These are phyloP conservation scores for Podila minutissima DNA, from an alignment of 192 early-diverging fungal species.

Conservation along the genomic window DNA sequence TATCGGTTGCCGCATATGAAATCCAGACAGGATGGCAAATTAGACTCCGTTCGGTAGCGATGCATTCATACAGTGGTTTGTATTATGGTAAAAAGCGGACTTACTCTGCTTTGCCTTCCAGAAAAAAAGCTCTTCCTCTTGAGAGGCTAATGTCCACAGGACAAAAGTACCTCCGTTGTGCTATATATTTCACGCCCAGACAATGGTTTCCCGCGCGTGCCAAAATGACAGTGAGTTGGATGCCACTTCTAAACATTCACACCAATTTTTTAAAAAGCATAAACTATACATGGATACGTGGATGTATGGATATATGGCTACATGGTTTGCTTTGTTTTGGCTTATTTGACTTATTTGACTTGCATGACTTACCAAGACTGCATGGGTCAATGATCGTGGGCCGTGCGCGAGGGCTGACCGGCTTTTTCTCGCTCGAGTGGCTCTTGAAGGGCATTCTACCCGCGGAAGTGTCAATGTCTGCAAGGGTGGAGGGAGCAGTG, in stretches of 20 bases:
- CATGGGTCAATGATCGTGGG: conserved; percentile 5
- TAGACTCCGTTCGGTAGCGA: too few relatives aligned
- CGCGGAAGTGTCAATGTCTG: not conserved
- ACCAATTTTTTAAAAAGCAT: not conserved
- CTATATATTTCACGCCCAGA: not conserved
- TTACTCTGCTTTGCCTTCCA: conserved; percentile 3
- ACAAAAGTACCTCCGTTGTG: conserved; percentile 19
- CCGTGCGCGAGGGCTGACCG: not conserved
- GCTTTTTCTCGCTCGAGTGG: not conserved
- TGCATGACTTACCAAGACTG: conserved; percentile 1
- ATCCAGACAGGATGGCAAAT: too few relatives aligned
- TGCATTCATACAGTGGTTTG: too few relatives aligned
- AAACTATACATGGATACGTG: not conserved
- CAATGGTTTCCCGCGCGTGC: too few relatives aligned
- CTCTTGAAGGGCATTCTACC: not conserved
- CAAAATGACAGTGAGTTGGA: too few relatives aligned
- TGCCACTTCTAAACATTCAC: too few relatives aligned
- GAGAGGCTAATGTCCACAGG: not conserved
- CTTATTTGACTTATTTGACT: not conserved
- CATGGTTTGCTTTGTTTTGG: not conserved
- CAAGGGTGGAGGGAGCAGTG: not conserved
- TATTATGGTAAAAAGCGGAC: not conserved
- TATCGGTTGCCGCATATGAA: too few relatives aligned
- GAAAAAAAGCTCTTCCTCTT: not conserved
- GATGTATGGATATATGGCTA: not conserved